Evolutionary conservation across 2,329 filamentous ascomycete species (phyloP), one percentile per base, ranked within the genome.

Genomic region (Calonectria hawksworthii): DNA sequence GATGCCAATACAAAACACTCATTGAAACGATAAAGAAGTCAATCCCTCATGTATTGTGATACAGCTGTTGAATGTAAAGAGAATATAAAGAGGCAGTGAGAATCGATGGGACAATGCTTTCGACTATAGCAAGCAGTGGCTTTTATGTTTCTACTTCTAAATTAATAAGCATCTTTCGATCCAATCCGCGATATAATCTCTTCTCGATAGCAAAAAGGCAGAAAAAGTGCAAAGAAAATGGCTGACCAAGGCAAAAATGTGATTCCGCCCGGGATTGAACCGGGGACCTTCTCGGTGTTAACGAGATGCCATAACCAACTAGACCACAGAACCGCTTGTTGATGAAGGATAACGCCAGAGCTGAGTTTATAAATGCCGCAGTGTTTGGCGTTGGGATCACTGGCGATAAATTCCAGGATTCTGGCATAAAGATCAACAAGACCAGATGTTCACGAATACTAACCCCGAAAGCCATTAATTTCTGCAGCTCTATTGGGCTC

Each of bases 241-340:
- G 4, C 5, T 6, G 3, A 10, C 4, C 9, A 30, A 30, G 14
- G 9, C 72, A 76, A 76, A 77, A 77, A 59, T 52, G 34, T 76
- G 76, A 76, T 77, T 77, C 75, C 75, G 76, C 76, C 75, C 75
- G 76, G 76, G 76, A 72, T 77, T 50, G 76, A 77, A 77, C 76
- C 76, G 76, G 74, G 75, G 76, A 77, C 76, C 76, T 77, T 77
- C 76, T 77, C 76, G 76, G 76, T 77, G 76, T 77, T 77, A 77
- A 70, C 76, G 76, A 77, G 75, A 77, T 77, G 76, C 73, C 75
- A 77, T 77, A 75, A 77, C 76, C 76, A 77, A 67, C 76, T 80
- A 80, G 78, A 79, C 78, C 78, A 80, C 77, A 76, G 61, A 79
- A 80, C 78, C 78, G 38, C 7, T 74, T 47, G 13, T 75, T 68